phyloP scores from a whole-genome alignment of 441 rosid species.

The Bocquillonia castaneifolia region DNA sequence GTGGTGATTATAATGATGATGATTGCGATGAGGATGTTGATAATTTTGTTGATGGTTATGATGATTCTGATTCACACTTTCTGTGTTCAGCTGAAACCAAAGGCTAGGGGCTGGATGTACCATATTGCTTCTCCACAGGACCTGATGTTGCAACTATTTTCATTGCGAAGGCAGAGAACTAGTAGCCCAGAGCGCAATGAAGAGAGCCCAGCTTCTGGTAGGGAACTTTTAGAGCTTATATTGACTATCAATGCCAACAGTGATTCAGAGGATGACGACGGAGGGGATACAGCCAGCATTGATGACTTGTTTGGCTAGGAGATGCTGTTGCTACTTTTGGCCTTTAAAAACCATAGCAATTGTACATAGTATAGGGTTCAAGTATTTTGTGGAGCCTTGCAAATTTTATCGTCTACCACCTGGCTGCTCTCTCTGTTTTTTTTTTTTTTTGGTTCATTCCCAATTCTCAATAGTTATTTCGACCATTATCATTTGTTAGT shows the following conservation, averaged over 20 bases:
- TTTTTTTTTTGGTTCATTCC: not conserved
- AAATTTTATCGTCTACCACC: not conserved
- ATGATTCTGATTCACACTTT: slow-evolving; percentile 37
- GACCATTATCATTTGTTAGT: not conserved
- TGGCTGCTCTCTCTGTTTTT: not conserved
- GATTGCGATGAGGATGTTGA: slow-evolving; percentile 11
- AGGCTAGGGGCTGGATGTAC: slow-evolving; percentile 55
- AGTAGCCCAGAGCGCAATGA: slow-evolving; percentile 33
- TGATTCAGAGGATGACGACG: slow-evolving; percentile 18
- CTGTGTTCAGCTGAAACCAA: slow-evolving; percentile 57
- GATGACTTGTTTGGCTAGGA: slow-evolving; percentile 13
- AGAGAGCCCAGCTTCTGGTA: slow-evolving; percentile 34
- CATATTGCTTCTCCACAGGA: slow-evolving; percentile 48
- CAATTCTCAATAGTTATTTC: too few species aligned
- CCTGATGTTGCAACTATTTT: slow-evolving; percentile 58
- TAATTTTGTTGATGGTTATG: slow-evolving; percentile 25
- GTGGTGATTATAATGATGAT: slow-evolving; percentile 14
- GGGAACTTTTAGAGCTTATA: slow-evolving; percentile 16
- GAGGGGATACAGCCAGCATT: slow-evolving; percentile 4
- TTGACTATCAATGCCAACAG: slow-evolving; percentile 19
- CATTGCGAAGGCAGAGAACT: slow-evolving; percentile 39
- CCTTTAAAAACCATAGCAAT: not conserved
- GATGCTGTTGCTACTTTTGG: not conserved
- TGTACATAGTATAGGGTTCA: not conserved
- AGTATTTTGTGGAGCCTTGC: not conserved